phyloP scores from a whole-genome alignment of 345 rosid genomes.

The Carallia brachiata region DNA sequence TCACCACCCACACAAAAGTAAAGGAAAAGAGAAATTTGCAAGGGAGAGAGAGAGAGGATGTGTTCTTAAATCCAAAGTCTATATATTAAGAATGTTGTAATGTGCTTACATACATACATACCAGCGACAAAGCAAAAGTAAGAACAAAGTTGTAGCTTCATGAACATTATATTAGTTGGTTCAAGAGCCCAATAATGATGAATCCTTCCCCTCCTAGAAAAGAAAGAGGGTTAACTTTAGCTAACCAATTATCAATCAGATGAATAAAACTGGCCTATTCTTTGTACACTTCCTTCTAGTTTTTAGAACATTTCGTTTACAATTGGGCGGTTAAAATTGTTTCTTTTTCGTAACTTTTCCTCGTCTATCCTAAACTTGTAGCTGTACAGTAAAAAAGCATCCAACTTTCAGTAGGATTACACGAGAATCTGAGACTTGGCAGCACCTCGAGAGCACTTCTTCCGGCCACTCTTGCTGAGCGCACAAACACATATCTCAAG shows the following conservation, averaged over 20 bases:
- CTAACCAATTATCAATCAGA: slow-evolving; percentile 2
- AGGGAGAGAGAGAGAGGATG: too few species aligned
- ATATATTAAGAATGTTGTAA: not conserved
- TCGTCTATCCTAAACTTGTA: slow-evolving; percentile 15
- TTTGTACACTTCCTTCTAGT: too few species aligned
- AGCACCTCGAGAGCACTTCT: slow-evolving; percentile 85
- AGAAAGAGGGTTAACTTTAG: not conserved
- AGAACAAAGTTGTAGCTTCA: too few species aligned
- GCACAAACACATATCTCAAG: slow-evolving; percentile 87
- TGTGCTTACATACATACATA: too few species aligned
- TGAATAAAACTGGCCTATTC: not conserved
- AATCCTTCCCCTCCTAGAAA: not conserved
- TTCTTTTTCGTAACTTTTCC: not conserved
- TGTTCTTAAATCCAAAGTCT: too few species aligned
- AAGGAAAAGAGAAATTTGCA: too few species aligned
- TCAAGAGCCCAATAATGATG: too few species aligned
- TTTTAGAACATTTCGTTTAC: not conserved
- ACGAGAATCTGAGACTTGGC: slow-evolving; percentile 90
- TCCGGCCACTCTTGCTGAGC: slow-evolving; percentile 72
- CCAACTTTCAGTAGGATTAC: slow-evolving; percentile 19
- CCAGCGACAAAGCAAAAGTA: too few species aligned
- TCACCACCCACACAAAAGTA: too few species aligned
- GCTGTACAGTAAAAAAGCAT: slow-evolving; percentile 32
- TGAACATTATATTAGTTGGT: too few species aligned
- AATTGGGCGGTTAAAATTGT: slow-evolving; percentile 1